phyloP scores from a whole-genome alignment of 768 basidiomycete genomes.

The Leccinum boreale region DNA sequence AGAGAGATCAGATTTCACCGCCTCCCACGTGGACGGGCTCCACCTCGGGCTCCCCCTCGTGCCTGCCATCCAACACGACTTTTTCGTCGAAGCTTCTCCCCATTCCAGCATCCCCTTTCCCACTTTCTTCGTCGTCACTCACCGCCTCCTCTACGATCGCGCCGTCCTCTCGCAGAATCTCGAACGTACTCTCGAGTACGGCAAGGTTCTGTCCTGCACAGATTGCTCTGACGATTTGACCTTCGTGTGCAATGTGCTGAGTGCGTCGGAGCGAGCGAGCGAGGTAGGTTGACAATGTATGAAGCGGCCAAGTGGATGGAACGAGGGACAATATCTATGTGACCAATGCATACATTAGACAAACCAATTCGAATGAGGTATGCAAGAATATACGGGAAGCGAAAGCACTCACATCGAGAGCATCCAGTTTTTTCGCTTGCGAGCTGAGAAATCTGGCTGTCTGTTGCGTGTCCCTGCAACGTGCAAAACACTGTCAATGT shows the following conservation, averaged over 20 bases:
- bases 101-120: slow-evolving; percentile 9
- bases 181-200: slow-evolving; percentile 60
- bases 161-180: slow-evolving; percentile 57
- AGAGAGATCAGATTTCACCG: slow-evolving; percentile 3
- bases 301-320: slow-evolving; percentile 74
- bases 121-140: slow-evolving; percentile 40
- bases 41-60: slow-evolving; percentile 8
- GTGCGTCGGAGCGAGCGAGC: slow-evolving; percentile 74
- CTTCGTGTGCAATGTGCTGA: slow-evolving; percentile 67
- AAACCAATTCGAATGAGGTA: not conserved
- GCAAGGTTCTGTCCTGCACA: slow-evolving; percentile 78
- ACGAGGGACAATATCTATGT: slow-evolving; percentile 61
- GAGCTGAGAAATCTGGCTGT: slow-evolving; percentile 73
- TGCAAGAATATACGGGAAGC: not conserved
- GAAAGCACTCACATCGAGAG: slow-evolving; percentile 58
- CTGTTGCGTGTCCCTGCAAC: slow-evolving; percentile 49
- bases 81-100: slow-evolving; percentile 44
- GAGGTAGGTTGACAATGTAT: slow-evolving; percentile 71
- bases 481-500: not conserved
- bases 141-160: slow-evolving; percentile 63
- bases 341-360: not conserved
- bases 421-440: slow-evolving; percentile 76
- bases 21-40: slow-evolving; percentile 17
- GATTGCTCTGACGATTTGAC: slow-evolving; percentile 74
- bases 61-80: slow-evolving; percentile 24